phyloP scores from a whole-genome alignment of 768 basidiomycete species.

The Boletus subparvulus region DNA sequence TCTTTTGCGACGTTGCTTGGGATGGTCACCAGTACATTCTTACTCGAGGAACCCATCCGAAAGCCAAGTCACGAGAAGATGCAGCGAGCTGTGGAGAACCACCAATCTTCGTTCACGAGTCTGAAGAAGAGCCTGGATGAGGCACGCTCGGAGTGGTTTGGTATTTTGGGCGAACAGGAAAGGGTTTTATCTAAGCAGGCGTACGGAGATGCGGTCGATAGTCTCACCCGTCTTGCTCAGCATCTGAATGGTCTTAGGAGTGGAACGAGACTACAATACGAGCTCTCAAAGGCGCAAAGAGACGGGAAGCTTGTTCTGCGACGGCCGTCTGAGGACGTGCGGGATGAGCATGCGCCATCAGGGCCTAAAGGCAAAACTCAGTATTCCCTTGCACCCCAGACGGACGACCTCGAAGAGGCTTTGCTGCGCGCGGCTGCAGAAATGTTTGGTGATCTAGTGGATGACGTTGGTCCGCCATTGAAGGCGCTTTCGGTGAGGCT shows the following conservation, averaged over 20 bases:
- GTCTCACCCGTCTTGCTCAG: constrained; percentile 87
- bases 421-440: constrained; percentile 54
- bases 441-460: constrained; percentile 77
- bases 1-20: constrained; percentile 86
- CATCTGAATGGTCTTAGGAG: constrained; percentile 88
- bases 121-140: constrained; percentile 85
- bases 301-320: constrained; percentile 44
- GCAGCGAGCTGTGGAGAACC: constrained; percentile 76
- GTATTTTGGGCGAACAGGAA: constrained; percentile 24
- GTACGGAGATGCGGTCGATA: constrained; percentile 85
- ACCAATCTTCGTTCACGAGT: constrained; percentile 86
- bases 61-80: constrained; percentile 61
- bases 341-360: constrained; percentile 20
- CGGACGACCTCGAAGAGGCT: constrained; percentile 42
- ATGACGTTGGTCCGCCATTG: constrained; percentile 76
- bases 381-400: constrained; percentile 37
- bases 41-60: constrained; percentile 69
- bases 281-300: constrained; percentile 63
- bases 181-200: constrained; percentile 44
- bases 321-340: constrained; percentile 7
- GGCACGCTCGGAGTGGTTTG: constrained; percentile 82
- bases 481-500: constrained; percentile 66
- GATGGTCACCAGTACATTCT: constrained; percentile 80
- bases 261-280: constrained; percentile 81
- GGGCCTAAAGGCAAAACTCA: constrained; percentile 19